Conservation (phyloP, 2,329 filamentous ascomycete genomes). For the Epichloe hybrida region DNA sequence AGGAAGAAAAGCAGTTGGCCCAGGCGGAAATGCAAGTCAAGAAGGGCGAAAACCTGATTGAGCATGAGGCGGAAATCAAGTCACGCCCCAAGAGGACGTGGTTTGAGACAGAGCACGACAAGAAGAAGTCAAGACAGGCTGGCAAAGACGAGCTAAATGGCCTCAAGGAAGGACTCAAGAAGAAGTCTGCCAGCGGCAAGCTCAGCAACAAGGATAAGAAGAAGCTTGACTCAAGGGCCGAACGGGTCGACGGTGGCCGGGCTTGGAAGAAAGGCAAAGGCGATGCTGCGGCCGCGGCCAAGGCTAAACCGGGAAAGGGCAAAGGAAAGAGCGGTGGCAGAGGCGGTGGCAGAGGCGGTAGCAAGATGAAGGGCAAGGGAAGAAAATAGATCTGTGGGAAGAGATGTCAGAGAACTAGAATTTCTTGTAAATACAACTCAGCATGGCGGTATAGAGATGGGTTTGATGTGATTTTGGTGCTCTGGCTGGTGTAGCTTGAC, state of each 20-base stretch:
- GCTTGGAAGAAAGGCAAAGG: constrained; percentile 61
- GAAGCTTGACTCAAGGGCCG: constrained; percentile 39
- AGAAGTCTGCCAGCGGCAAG: constrained; percentile 39
- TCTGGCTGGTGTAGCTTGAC: neutral
- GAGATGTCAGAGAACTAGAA: neutral
- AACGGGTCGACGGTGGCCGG: constrained; percentile 33
- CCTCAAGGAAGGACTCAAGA: constrained; percentile 46
- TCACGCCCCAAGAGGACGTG: constrained; percentile 79
- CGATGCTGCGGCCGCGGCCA: constrained; percentile 17
- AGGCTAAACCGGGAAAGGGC: constrained; percentile 7
- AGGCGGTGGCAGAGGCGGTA: constrained; percentile 2
- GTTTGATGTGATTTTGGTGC: neutral
- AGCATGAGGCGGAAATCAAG: constrained; percentile 82
- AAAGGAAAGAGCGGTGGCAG: constrained; percentile 9
- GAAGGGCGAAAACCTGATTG: constrained; percentile 83
- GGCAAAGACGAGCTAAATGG: constrained; percentile 45
- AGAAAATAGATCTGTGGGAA: neutral
- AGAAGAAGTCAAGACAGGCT: constrained; percentile 63
- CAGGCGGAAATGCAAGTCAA: constrained; percentile 82
- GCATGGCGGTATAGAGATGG: neutral
- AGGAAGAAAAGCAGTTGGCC: constrained; percentile 77
- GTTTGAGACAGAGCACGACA: constrained; percentile 90
- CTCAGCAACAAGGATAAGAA: constrained; percentile 52
- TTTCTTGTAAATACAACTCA: neutral
- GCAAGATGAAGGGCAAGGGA: constrained; percentile 3